Evolutionary conservation across 352 stramenopile genomes (phyloP).

Genomic region (Globisporangium paddicum): DNA sequence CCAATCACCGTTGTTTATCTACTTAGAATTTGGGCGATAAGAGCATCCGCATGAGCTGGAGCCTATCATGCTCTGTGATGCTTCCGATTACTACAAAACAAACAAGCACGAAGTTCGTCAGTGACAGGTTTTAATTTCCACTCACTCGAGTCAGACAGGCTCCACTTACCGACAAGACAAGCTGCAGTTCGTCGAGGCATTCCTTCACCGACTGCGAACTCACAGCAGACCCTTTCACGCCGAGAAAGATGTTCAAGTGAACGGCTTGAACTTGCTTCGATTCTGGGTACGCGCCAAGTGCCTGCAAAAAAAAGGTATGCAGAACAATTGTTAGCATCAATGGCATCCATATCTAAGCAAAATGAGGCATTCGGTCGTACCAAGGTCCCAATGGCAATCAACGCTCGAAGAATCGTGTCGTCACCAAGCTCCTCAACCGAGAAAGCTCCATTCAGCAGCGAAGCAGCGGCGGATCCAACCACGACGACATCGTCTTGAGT

Average conservation of each 20-base stretch:
- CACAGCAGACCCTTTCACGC: constrained; percentile 37
- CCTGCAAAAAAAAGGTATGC: constrained; percentile 15
- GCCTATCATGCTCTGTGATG: not conserved
- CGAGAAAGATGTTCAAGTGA: constrained; percentile 49
- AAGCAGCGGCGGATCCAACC: constrained; percentile 41
- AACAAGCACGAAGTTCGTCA: not conserved
- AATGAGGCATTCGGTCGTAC: constrained; percentile 26
- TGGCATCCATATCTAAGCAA: not conserved
- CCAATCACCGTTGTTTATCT: not conserved
- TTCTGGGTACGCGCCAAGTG: constrained; percentile 29
- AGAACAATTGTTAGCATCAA: not conserved
- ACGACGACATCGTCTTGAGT: constrained; percentile 45
- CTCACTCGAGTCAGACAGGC: not conserved
- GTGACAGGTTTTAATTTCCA: too few relatives aligned
- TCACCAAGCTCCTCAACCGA: constrained; percentile 67
- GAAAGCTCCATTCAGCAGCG: constrained; percentile 44
- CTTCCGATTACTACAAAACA: not conserved
- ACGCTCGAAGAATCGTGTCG: constrained; percentile 61
- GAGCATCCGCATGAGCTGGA: not conserved
- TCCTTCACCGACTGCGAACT: constrained; percentile 40
- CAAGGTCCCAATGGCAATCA: constrained; percentile 65
- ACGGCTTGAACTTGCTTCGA: constrained; percentile 43
- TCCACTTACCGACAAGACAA: constrained; percentile 20
- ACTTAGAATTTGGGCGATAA: not conserved
- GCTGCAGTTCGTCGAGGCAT: constrained; percentile 53